Evolutionary conservation across 1,284 basidiomycete species (phyloP).

Genomic region (Cutaneotrichosporon dermatis): DNA sequence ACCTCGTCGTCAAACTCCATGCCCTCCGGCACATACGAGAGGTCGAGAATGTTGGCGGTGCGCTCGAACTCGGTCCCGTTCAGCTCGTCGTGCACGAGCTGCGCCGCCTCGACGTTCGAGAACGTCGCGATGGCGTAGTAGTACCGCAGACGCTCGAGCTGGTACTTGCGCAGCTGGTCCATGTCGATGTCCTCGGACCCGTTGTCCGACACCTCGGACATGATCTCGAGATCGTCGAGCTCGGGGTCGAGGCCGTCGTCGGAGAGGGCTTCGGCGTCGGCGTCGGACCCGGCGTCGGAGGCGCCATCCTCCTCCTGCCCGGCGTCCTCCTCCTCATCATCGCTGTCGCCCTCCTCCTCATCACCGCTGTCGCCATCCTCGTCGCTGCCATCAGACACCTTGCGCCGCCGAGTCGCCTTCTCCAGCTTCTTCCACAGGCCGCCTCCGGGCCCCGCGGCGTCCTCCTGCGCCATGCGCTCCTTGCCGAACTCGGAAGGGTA

Average conservation of each 20-base stretch:
- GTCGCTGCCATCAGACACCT: background rate
- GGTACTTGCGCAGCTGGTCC: constrained; percentile 84
- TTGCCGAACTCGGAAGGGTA: constrained; percentile 95
- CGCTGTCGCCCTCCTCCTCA: constrained; percentile 13
- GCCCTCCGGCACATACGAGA: constrained; percentile 88
- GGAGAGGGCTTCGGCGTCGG: constrained; percentile 13
- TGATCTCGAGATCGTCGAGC: constrained; percentile 34
- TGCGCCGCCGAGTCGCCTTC: constrained; percentile 12
- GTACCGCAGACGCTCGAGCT: constrained; percentile 91
- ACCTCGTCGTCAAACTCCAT: constrained; percentile 80
- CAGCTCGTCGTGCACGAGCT: constrained; percentile 77
- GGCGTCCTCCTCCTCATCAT: constrained; percentile 15
- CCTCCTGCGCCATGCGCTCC: constrained; percentile 78
- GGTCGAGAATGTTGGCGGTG: constrained; percentile 92
- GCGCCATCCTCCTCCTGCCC: constrained; percentile 14
- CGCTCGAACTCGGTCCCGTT: constrained; percentile 95
- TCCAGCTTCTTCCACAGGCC: constrained; percentile 62
- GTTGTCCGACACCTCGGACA: constrained; percentile 36
- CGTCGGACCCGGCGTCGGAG: constrained; percentile 17
- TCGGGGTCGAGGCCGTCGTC: constrained; percentile 20
- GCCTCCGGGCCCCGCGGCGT: constrained; percentile 80
- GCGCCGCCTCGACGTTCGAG: constrained; percentile 70
- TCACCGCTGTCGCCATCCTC: constrained; percentile 2
- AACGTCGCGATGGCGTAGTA: constrained; percentile 95
- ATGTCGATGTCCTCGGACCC: constrained; percentile 68